Evolutionary conservation across 2,329 filamentous ascomycete species (phyloP), one percentile per base, ranked within the genome.

Genomic region (Plectosphaerella sp.): DNA sequence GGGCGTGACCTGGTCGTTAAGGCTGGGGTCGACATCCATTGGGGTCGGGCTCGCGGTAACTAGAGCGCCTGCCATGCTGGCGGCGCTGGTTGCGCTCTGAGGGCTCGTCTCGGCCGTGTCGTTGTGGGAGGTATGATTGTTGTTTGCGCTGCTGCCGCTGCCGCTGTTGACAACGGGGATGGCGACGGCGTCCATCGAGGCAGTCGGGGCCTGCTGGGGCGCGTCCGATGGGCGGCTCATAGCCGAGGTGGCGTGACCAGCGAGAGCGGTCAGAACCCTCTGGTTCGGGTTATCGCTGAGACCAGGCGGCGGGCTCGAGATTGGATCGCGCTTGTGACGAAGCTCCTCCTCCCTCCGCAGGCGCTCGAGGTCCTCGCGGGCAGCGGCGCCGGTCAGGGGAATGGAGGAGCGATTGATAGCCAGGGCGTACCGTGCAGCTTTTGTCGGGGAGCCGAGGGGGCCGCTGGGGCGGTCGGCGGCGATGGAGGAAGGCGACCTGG

Each of bases 151-250:
- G 28, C 11, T 33, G 11, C 8, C 11, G 28, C 28, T 33, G 28
- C 28, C 28, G 28, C 28, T 33, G 28, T 33, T 33, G 28, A 33
- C 8, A 33, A 7, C 28, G 28, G 28, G 28, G 36, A 64, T 62
- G 33, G 58, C 57, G 42, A 62, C 63, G 35, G 47, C 18, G 22
- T 75, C 73, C 63, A 75, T 75, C 47, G 69, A 65, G 16, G 73
- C 71, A 12, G 73, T 75, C 2, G 73, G 71, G 48, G 69, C 72
- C 57, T 64, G 71, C 57, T 64, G 71, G n/a, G 77, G 74, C 56
- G 72, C 74, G 64, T 83, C 80, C 52, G 75, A 70, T n/a, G 78
- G 70, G 54, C 78, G 79, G 63, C 78, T 83, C 71, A 84, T 78
- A 47, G 72, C 72, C 56, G 77, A 68, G 22, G 74, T 72, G 52